Base-by-base conservation (phyloP, 345 rosid genomes). In the Lepidium africanum region DNA sequence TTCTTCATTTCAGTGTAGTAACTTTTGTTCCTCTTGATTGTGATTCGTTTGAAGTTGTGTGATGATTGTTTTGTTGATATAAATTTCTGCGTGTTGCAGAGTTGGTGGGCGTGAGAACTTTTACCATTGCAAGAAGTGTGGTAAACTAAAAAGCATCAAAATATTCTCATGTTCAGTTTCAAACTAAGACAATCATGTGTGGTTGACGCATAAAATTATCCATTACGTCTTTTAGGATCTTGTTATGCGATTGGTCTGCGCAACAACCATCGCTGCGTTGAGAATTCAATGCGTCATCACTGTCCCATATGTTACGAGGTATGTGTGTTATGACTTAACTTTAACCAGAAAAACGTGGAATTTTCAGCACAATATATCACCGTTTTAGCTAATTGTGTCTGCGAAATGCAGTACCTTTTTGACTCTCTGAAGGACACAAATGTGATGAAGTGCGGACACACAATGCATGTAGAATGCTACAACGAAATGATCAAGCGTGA, bases 251-350 rank as follows among this genome's bases (percentile, higher is more conserved):
- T 36, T 39, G 56, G 69, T 54, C 78, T 94, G 75, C 89, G 55
- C 2, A 73, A 83, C 79, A 91, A 94, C 72, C 99, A 94, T 85
- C 80, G 65, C 0, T 94, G 99, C 15, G 86, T 94, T 59, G 99
- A 94, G 85, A 77, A 94, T 81, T 94, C 99, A 17, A 94, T 94
- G 99, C 85, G 79, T 49, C 99, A 94, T 72, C 97, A 94, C 75
- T 94, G 99, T 78, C 92, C 99, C 59, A 94, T 94, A 49, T 94
- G 99, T 68, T 94, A 78, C 16, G 99, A 94, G 97, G 97, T 94
- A 37, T 67, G 63, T 25, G 10, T 67, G 32, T 41, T 64, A 64
- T 6, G 54, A 54, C 65, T 56, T 37, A 16, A 40, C 14, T 6
- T 1, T 41, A 21, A 21, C 33, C 21, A 39, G 63, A 21, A 39